These are phyloP conservation scores for Paxillus involutus DNA, from an alignment of 768 basidiomycete species.

Conservation along the genomic window DNA sequence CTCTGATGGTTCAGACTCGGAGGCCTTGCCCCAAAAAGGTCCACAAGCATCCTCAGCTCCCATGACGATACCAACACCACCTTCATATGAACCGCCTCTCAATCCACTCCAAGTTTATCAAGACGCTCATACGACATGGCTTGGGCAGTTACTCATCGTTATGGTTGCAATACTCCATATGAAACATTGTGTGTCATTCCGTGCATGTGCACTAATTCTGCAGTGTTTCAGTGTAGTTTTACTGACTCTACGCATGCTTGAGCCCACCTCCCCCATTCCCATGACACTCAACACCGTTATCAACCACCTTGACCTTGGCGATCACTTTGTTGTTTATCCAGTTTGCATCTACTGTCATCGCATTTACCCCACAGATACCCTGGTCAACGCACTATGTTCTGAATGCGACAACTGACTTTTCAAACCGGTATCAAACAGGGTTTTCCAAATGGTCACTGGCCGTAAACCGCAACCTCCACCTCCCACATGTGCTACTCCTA, in stretches of 20 bases:
- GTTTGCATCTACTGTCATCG: neutral
- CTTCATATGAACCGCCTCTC: too few species aligned
- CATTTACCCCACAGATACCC: neutral
- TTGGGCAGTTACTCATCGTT: slow-evolving; percentile 7
- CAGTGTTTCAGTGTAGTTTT: slow-evolving; percentile 12
- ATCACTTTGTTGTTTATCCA: neutral
- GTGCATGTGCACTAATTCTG: slow-evolving; percentile 15
- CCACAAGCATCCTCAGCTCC: too few species aligned
- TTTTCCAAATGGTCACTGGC: neutral
- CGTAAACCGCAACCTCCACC: too few species aligned
- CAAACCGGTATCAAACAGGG: neutral
- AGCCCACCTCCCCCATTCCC: neutral
- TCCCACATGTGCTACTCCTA: too few species aligned
- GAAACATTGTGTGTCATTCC: slow-evolving; percentile 21
- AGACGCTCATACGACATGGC: slow-evolving; percentile 13
- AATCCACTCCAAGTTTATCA: neutral
- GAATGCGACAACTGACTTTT: neutral
- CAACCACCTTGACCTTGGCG: neutral
- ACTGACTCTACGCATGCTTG: neutral
- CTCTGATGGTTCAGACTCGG: too few species aligned
- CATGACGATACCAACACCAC: too few species aligned
- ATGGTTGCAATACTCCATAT: slow-evolving; percentile 20
- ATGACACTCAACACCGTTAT: slow-evolving; percentile 2
- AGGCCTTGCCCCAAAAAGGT: too few species aligned
- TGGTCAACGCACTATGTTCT: neutral